phyloP scores from a whole-genome alignment of 768 basidiomycete genomes.

The Agrocybe pediades region DNA sequence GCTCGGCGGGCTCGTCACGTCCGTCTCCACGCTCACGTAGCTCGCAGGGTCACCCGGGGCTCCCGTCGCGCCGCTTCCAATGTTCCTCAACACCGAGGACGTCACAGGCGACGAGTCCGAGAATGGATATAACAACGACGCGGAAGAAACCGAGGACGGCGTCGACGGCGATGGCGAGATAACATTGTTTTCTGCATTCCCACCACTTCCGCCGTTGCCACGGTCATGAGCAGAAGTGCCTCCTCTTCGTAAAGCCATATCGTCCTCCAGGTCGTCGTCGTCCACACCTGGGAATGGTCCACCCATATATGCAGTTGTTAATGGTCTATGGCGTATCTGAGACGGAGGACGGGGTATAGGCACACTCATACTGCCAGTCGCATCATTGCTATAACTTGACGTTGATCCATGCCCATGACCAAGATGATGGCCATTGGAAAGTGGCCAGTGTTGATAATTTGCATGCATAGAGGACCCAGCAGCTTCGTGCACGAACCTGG shows the following conservation, averaged over 20 bases:
- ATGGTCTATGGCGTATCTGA: conserved; percentile 58
- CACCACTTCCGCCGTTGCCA: no score
- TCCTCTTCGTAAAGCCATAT: no score
- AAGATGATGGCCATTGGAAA: background rate
- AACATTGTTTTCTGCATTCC: background rate
- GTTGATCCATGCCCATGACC: background rate
- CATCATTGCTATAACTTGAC: background rate
- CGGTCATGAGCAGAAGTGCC: no score
- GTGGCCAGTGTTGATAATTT: background rate
- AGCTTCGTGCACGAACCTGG: conserved; percentile 3
- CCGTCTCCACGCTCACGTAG: conserved; percentile 59
- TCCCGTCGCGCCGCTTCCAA: background rate
- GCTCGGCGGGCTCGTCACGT: conserved; percentile 75
- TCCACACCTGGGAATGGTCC: conserved; percentile 1
- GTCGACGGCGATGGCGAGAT: conserved; percentile 38
- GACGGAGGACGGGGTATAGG: conserved; percentile 77
- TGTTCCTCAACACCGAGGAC: background rate
- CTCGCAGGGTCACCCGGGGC: conserved; percentile 41
- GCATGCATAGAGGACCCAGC: background rate
- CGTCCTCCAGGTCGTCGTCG: conserved; percentile 1
- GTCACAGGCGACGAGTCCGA: conserved; percentile 46
- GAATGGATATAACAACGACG: conserved; percentile 70
- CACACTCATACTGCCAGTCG: conserved; percentile 41
- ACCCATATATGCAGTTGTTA: conserved; percentile 22
- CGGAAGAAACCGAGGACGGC: conserved; percentile 65